Conservation (phyloP, 1,284 basidiomycete genomes). For the Meripilus lineatus region DNA sequence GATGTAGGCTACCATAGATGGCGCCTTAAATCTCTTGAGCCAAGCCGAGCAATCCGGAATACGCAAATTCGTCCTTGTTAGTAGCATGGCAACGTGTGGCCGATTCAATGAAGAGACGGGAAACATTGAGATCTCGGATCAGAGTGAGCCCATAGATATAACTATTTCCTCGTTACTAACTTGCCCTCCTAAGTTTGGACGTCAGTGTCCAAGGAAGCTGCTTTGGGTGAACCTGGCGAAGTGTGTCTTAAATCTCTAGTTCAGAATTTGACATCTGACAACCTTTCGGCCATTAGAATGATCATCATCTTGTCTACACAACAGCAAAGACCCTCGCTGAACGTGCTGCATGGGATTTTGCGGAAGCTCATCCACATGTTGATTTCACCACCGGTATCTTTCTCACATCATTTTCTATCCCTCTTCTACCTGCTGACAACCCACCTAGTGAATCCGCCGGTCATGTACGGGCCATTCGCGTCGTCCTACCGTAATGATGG, state of each 20-base stretch:
- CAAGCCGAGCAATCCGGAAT: conserved; percentile 25
- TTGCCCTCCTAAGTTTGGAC: no score
- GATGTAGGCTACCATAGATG: conserved; percentile 21
- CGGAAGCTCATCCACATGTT: conserved; percentile 14
- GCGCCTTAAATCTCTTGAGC: conserved; percentile 24
- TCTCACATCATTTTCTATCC: not conserved
- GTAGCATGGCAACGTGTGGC: conserved; percentile 19
- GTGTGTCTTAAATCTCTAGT: no score
- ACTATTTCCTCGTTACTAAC: no score
- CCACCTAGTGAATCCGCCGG: not conserved
- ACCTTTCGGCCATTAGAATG: no score
- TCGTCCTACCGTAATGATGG: not conserved
- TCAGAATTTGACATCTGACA: no score
- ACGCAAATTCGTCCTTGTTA: conserved; percentile 22
- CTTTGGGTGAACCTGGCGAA: no score
- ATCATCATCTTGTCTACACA: conserved; percentile 13
- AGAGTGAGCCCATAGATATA: no score
- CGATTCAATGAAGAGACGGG: no score
- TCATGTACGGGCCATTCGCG: conserved; percentile 2
- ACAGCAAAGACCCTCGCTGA: conserved; percentile 19
- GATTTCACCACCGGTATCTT: conserved; percentile 15
- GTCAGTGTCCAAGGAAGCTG: no score
- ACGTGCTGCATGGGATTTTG: conserved; percentile 18
- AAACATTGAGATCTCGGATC: no score
- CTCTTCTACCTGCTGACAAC: not conserved